phyloP scores from a whole-genome alignment of 1,139 yeast genomes.

The Taphrina flavorubra region DNA sequence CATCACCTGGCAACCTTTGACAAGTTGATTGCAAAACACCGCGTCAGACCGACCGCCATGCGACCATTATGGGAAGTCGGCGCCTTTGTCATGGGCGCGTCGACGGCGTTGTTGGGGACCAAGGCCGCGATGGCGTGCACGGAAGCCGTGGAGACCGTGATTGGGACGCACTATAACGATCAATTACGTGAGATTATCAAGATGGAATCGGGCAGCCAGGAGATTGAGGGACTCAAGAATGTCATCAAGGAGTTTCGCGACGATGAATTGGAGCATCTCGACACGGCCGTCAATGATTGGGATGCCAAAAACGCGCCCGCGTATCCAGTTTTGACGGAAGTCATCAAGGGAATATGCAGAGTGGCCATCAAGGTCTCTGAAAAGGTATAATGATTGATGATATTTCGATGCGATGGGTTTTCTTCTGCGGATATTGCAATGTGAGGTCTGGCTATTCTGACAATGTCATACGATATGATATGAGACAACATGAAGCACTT shows the following conservation, averaged over 20 bases:
- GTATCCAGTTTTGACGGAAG: slow-evolving; percentile 82
- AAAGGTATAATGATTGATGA: slow-evolving; percentile 18
- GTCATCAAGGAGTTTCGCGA: slow-evolving; percentile 82
- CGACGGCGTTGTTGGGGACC: slow-evolving; percentile 83
- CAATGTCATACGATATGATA: too few relatives aligned
- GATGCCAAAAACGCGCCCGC: slow-evolving; percentile 96
- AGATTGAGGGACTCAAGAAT: slow-evolving; percentile 63
- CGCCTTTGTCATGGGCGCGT: slow-evolving; percentile 83
- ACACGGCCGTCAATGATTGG: slow-evolving; percentile 80
- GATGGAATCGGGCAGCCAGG: slow-evolving; percentile 63
- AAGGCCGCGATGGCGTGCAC: slow-evolving; percentile 99
- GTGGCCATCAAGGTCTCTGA: slow-evolving; percentile 44
- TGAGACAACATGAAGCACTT: too few relatives aligned
- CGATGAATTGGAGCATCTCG: slow-evolving; percentile 92
- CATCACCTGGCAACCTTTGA: slow-evolving; percentile 89
- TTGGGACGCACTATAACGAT: slow-evolving; percentile 92
- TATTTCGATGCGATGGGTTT: too few relatives aligned
- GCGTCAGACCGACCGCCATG: slow-evolving; percentile 87
- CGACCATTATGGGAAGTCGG: slow-evolving; percentile 95
- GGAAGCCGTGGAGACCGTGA: slow-evolving; percentile 97
- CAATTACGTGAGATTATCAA: slow-evolving; percentile 78
- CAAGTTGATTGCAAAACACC: slow-evolving; percentile 68
- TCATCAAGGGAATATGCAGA: slow-evolving; percentile 68
- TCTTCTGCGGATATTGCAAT: too few relatives aligned
- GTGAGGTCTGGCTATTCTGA: too few relatives aligned